Evolutionary conservation across 805 yeast species (phyloP).

Genomic region (Kuraishia piskuri): DNA sequence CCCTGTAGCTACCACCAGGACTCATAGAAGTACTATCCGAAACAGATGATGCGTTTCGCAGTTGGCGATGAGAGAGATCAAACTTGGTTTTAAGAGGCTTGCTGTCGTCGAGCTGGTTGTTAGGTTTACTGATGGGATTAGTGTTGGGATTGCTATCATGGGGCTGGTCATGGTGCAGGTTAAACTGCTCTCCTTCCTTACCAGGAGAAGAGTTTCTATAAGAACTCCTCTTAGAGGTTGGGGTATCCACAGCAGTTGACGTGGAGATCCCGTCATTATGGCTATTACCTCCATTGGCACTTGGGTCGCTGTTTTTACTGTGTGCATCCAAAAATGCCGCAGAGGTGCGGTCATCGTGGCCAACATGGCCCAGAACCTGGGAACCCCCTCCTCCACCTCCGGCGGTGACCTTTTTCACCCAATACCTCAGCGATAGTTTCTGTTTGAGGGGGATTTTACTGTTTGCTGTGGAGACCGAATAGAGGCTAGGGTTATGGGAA

Average conservation of each 20-base stretch:
- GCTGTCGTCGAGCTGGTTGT: not conserved
- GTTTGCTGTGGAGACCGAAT: not conserved
- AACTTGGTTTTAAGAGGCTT: not conserved
- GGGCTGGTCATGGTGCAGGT: not conserved
- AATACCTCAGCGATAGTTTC: constrained; percentile 1
- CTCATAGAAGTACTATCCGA: not conserved
- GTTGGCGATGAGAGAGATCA: not conserved
- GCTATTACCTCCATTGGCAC: not conserved
- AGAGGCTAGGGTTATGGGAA: not conserved
- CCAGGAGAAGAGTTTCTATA: not conserved
- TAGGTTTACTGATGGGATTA: not conserved
- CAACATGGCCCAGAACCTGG: too few relatives aligned
- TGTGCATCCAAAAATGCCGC: not conserved
- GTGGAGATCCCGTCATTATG: not conserved
- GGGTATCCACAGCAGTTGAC: not conserved
- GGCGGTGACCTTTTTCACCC: constrained; percentile 1
- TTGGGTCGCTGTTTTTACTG: not conserved
- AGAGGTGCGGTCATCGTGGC: too few relatives aligned
- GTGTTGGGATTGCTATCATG: not conserved
- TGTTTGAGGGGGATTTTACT: not conserved
- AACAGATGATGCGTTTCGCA: not conserved
- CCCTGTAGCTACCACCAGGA: not conserved
- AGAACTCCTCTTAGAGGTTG: not conserved
- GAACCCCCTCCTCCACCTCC: not conserved
- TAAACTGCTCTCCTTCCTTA: not conserved